Evolutionary conservation across 2,329 filamentous ascomycete genomes (phyloP), one percentile per base, ranked within the genome.

Genomic region (Huntiella abstrusa): DNA sequence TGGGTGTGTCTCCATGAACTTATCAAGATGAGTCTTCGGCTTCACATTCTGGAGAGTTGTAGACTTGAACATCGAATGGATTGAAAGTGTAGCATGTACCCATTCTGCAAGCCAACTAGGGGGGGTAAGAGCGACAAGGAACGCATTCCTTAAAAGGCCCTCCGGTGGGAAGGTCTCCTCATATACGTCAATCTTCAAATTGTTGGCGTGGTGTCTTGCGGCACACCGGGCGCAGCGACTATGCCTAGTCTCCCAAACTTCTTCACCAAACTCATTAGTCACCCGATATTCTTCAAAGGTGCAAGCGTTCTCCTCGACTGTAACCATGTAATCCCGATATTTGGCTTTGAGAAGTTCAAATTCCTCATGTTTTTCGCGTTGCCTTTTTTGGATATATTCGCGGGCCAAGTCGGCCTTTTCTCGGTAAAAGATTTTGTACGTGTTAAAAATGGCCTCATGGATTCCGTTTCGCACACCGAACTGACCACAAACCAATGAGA

Each of bases 91-190:
- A 12, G 39, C 35, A 11, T 42, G 38, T 37, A 33, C 28, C 45
- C 45, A 47, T 3, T 28, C 11, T 4, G 8, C 16, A 5, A 47
- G 39, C 0, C 54, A 22, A 0, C 16, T 3, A 0, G 72, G 71
- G 0, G 64, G 51, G 0, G 52, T 44, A 0, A 77, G 56, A 50
- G 77, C 73, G 43, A 77, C 77, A 0, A 77, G 59, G 0, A 63
- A 61, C 0, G 68, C 59, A 48, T 69, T 66, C 0, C 61, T 60
- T 10, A 60, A 19, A 0, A 49, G 4, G 0, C 38, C 0, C 0
- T 60, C 12, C 0, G 38, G 28, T 0, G 71, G 66, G 0, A 78
- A 57, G 0, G 75, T 73, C 71, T 71, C 76, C 53, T 79, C 74
- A 51, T 73, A 61, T 6, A 72, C 54, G 0, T 39, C 0, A 5